A percentile compares a stretch with the other conserved stretches of the same genome.
Evolutionary conservation across 192 early-diverging fungal species (phyloP).

Genomic region (Pilaira anomala): DNA sequence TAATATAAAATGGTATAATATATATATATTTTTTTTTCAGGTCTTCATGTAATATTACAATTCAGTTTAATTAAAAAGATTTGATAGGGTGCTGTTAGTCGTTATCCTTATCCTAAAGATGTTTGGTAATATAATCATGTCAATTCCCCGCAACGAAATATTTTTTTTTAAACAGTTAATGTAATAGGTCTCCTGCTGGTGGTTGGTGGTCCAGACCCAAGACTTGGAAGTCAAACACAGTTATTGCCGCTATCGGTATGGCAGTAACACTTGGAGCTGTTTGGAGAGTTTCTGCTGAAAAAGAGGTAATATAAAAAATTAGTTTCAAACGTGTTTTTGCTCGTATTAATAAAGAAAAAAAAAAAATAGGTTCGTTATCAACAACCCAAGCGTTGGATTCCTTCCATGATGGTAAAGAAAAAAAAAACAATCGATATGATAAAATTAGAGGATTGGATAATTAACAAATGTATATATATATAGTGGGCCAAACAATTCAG

Average conservation of each 20-base stretch:
- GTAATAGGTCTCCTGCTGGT: slow-evolving; percentile 43
- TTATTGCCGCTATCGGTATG: slow-evolving; percentile 36
- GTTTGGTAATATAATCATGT: slow-evolving; percentile 15
- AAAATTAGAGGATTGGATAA: not conserved
- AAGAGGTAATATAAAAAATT: slow-evolving; percentile 29
- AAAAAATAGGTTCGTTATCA: slow-evolving; percentile 36
- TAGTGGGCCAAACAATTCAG: slow-evolving; percentile 45
- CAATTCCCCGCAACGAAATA: not conserved
- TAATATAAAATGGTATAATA: too few relatives aligned
- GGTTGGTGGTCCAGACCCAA: slow-evolving; percentile 48
- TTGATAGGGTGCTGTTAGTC: slow-evolving; percentile 22
- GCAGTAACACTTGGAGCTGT: slow-evolving; percentile 29
- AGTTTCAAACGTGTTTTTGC: not conserved
- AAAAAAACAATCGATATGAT: not conserved
- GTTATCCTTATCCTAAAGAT: slow-evolving; percentile 26
- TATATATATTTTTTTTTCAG: too few relatives aligned
- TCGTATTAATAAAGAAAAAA: not conserved
- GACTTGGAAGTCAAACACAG: slow-evolving; percentile 47
- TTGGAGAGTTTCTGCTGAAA: slow-evolving; percentile 43
- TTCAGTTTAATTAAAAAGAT: too few relatives aligned
- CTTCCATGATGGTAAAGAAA: slow-evolving; percentile 47
- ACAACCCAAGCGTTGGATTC: slow-evolving; percentile 47
- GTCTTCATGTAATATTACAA: too few relatives aligned
- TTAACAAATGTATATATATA: too few relatives aligned
- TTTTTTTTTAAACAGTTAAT: not conserved